Percentiles rank a stretch among this genome's conserved stretches.
Conservation (phyloP, 345 rosid genomes). For the Excoecaria cochinchinensis region DNA sequence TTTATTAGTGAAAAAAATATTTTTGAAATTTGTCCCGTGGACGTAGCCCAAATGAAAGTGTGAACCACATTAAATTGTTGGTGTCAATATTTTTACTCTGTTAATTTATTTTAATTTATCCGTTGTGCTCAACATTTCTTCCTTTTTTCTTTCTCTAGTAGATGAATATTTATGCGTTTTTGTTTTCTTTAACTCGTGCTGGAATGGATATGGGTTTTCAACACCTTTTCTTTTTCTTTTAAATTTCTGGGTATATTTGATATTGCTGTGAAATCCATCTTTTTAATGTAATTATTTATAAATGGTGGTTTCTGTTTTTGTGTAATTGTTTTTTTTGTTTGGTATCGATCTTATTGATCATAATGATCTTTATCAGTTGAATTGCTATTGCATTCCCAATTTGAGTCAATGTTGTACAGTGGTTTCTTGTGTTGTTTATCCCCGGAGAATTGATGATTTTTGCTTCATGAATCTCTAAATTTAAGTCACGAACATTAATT, state of each 20-base stretch:
- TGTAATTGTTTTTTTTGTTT: not conserved
- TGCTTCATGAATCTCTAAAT: constrained; percentile 4
- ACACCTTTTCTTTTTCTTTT: constrained; percentile 32
- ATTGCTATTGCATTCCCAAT: constrained; percentile 21
- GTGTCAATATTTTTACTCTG: no score
- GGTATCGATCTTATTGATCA: constrained; percentile 16
- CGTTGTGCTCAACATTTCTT: not conserved
- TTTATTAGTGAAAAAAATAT: no score
- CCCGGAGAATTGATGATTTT: not conserved
- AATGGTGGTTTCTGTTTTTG: constrained; percentile 15
- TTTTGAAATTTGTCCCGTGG: no score
- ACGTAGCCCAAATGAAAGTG: no score
- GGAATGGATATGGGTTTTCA: constrained; percentile 26
- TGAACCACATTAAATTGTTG: no score
- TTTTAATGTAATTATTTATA: constrained; percentile 11
- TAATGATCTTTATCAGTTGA: constrained; percentile 23
- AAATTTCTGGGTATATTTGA: constrained; percentile 35
- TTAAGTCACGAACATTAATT: constrained; percentile 1
- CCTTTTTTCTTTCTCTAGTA: not conserved
- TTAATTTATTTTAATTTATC: no score
- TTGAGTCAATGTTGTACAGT: constrained; percentile 14
- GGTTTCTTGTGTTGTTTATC: constrained; percentile 4
- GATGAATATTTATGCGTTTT: not conserved
- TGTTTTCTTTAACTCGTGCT: constrained; percentile 12
- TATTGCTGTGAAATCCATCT: constrained; percentile 23